These are phyloP conservation scores for Lasiodiplodia sp. DNA, from an alignment of 2,329 filamentous ascomycete species.

Conservation along the genomic window DNA sequence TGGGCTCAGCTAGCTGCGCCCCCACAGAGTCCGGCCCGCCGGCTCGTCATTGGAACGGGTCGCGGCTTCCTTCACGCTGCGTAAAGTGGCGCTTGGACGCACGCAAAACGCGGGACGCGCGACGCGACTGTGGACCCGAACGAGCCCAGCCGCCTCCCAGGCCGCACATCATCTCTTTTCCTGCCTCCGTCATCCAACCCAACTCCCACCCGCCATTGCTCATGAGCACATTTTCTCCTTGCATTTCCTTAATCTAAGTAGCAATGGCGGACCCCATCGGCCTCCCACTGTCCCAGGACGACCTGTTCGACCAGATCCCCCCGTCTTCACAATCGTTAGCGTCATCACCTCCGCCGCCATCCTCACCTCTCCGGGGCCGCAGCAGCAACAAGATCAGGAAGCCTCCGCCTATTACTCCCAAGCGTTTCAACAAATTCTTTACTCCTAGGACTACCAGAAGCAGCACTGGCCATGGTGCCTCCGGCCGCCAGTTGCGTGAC, in stretches of 20 bases:
- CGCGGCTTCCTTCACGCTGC: background rate
- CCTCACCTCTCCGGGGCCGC: constrained; percentile 37
- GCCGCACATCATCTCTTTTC: constrained; percentile 11
- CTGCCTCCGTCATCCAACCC: constrained; percentile 1
- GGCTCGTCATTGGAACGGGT: constrained; percentile 8
- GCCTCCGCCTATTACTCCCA: constrained; percentile 59
- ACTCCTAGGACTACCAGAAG: constrained; percentile 47
- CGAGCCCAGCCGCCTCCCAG: constrained; percentile 22
- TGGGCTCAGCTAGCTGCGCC: background rate
- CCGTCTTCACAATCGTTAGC: constrained; percentile 32
- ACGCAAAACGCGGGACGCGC: constrained; percentile 30
- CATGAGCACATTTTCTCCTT: constrained; percentile 19
- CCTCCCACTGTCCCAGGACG: constrained; percentile 20
- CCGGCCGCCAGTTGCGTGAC: constrained; percentile 56
- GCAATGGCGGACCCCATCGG: constrained; percentile 21
- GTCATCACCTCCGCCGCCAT: constrained; percentile 46
- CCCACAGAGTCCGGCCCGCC: background rate
- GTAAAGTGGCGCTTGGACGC: constrained; percentile 17
- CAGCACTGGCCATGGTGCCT: constrained; percentile 34
- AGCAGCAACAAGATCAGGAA: constrained; percentile 49
- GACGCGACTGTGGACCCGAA: constrained; percentile 29
- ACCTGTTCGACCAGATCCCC: constrained; percentile 17
- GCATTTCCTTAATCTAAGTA: constrained; percentile 26
- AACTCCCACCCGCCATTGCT: constrained; percentile 20
- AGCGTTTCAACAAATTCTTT: constrained; percentile 60